phyloP scores from a whole-genome alignment of 2,329 filamentous ascomycete species.

The Microsporum ferrugineum region DNA sequence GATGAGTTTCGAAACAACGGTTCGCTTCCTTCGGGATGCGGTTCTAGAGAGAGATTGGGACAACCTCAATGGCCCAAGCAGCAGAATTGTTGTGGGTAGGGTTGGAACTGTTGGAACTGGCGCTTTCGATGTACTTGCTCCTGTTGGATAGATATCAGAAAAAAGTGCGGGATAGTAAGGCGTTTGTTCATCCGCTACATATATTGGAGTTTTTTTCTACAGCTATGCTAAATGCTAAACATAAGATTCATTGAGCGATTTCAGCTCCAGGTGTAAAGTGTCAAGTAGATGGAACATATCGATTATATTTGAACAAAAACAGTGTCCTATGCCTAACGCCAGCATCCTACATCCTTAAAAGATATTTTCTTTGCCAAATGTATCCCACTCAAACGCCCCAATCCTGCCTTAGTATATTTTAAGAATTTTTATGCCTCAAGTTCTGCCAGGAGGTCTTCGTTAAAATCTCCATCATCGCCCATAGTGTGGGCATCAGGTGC shows the following conservation, averaged over 20 bases:
- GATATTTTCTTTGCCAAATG: not conserved
- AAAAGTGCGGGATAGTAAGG: not conserved
- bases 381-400: not conserved
- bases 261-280: not conserved
- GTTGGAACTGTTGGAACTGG: conserved; percentile 79
- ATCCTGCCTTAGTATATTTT: not conserved
- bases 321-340: not conserved
- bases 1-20: conserved; percentile 98
- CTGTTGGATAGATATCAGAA: conserved; percentile 28
- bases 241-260: not conserved
- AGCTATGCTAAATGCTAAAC: not conserved
- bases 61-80: conserved; percentile 71
- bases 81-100: conserved; percentile 76
- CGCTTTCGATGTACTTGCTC: conserved; percentile 71
- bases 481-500: not conserved
- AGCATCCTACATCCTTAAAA: not conserved
- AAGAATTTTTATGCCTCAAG: not conserved
- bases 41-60: conserved; percentile 85
- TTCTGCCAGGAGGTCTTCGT: conserved; percentile 32
- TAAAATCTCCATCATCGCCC: conserved; percentile 28
- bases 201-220: not conserved
- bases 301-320: not conserved
- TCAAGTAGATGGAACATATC: not conserved
- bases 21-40: conserved; percentile 85
- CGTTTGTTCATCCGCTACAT: not conserved